These are phyloP conservation scores for Blastobotrys indianensis DNA, from an alignment of 1,139 yeast genomes.

Conservation along the genomic window DNA sequence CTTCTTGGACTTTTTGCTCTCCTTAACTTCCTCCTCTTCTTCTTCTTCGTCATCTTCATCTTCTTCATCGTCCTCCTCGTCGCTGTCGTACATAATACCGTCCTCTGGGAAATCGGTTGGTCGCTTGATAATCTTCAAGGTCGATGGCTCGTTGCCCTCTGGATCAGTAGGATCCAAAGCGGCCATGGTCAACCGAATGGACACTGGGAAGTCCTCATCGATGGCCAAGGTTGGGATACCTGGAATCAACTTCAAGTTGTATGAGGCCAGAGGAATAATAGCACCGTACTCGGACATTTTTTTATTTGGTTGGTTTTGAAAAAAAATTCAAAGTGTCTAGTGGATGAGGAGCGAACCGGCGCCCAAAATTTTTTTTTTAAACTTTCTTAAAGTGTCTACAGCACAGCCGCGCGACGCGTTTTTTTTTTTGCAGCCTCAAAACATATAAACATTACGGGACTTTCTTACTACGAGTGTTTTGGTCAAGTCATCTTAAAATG, in stretches of 20 bases:
- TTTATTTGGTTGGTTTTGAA: not conserved
- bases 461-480: not conserved
- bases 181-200: slow-evolving; percentile 89
- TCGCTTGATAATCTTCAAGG: slow-evolving; percentile 81
- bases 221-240: slow-evolving; percentile 82
- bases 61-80: slow-evolving; percentile 50
- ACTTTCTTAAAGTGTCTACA: slow-evolving; percentile 1
- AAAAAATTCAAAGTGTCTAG: no score
- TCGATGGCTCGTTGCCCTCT: slow-evolving; percentile 73
- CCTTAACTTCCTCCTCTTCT: slow-evolving; percentile 34
- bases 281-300: slow-evolving; percentile 9
- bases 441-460: no score
- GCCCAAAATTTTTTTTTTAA: slow-evolving; percentile 3
- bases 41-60: slow-evolving; percentile 47
- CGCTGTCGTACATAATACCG: slow-evolving; percentile 42
- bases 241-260: slow-evolving; percentile 78
- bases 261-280: slow-evolving; percentile 77
- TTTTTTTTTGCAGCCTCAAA: no score
- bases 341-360: not conserved
- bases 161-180: slow-evolving; percentile 86
- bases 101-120: slow-evolving; percentile 49
- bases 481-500: not conserved
- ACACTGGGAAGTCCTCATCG: slow-evolving; percentile 78
- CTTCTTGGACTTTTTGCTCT: slow-evolving; percentile 18
- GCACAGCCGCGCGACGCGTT: no score